Base-by-base conservation (phyloP, 345 rosid genomes). In the Salix koriyanagi region DNA sequence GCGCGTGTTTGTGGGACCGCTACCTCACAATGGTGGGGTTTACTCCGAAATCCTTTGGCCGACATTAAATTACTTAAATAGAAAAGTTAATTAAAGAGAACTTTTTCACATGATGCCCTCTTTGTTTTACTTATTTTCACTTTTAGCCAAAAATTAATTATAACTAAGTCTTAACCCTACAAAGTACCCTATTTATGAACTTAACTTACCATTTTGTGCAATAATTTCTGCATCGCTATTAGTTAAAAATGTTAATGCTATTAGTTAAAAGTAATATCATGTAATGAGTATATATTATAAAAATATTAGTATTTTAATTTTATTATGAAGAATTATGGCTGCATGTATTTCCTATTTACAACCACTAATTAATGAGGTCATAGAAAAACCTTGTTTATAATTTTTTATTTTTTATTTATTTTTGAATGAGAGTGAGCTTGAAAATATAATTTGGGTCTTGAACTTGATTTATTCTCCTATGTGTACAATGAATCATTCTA, bases 21-120 rank as follows among this genome's bases (percentile, higher is more conserved):
- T 30, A 78, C 52, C 82, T 65, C 32, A 19, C 34, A 7, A 77
- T 73, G 77, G 82, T 82, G 87, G 87, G 87, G 80, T 76, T 86
- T 60, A 6, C 30, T 1, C 56, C 46, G 46, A 58, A 72, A 64
- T 82, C 52, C 62, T 81, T 72, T 62, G 79, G 86, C 89, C 90
- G 91, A 87, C 90, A 83, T 26, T 9, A 18, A 64, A 62, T 72
- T 37, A 18, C 30, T 65, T 37, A 19, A 61, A 5, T 34, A 48
- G 30, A 73, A 78, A 52, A 21, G 25, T 19, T 46, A n/a, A 69
- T 23, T 15, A 8, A 50, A 11, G 26, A 32, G 4, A 0, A n/a
- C 14, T 11, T 75, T 67, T 80, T 78, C 71, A 75, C 11, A 8
- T 7, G 65, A 4, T 8, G 4, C 12, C 79, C 79, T 75, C 23